phyloP scores from a whole-genome alignment of 805 yeast genomes.

The Yamadazyma olivae region DNA sequence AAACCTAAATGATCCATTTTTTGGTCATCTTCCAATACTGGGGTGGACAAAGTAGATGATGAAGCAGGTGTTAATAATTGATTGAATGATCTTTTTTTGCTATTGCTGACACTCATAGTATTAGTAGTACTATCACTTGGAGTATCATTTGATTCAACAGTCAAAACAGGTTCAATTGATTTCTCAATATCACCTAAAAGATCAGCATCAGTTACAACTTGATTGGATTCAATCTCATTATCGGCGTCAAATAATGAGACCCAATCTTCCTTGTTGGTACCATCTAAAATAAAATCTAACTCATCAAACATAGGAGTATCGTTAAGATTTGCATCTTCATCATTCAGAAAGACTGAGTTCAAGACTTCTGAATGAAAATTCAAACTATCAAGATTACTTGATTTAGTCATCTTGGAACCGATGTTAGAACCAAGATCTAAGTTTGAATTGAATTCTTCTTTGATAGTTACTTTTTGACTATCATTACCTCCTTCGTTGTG shows the following conservation, averaged over 20 bases:
- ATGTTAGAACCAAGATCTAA: background rate
- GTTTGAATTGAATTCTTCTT: background rate
- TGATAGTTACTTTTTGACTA: background rate
- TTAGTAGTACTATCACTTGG: conserved; percentile 1
- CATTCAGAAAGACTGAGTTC: conserved; percentile 50
- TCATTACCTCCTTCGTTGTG: background rate
- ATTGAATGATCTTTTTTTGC: conserved; percentile 10
- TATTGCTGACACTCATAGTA: conserved; percentile 1
- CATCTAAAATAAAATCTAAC: conserved; percentile 40
- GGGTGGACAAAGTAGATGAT: conserved; percentile 31
- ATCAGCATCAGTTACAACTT: conserved; percentile 17
- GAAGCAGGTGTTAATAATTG: conserved; percentile 30
- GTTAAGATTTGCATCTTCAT: conserved; percentile 26
- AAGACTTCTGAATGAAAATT: conserved; percentile 51
- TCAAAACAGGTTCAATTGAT: conserved; percentile 8
- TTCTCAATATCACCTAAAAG: conserved; percentile 11
- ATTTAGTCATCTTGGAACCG: background rate
- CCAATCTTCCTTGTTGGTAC: conserved; percentile 51
- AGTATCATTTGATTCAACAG: conserved; percentile 7
- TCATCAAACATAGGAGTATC: conserved; percentile 63
- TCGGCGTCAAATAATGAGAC: conserved; percentile 52
- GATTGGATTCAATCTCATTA: conserved; percentile 14
- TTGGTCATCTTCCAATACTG: conserved; percentile 21
- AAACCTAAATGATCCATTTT: conserved; percentile 68
- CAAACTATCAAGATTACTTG: conserved; percentile 38